Evolutionary conservation across 176 grass and related monocot species (phyloP).

Genomic region (Tillandsia leiboldiana): DNA sequence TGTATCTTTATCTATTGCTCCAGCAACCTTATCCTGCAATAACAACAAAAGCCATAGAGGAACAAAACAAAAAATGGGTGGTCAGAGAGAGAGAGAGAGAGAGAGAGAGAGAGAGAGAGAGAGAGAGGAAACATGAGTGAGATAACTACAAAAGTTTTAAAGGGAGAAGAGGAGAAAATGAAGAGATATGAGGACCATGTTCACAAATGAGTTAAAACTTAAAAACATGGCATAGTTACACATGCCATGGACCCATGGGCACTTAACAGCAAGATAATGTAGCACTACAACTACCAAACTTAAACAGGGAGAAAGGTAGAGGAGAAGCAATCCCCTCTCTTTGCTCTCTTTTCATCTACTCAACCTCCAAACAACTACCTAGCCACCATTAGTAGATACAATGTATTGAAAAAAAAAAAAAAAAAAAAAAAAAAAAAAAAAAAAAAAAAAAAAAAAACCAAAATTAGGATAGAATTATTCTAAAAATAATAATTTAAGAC

Average conservation of each 20-base stretch:
- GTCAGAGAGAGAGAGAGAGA: constrained; percentile 21
- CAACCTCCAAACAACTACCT: constrained; percentile 4
- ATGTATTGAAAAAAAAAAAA: no score
- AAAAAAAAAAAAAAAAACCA: no score
- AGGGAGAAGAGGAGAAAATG: constrained; percentile 16
- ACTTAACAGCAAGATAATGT: constrained; percentile 3
- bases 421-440: no score
- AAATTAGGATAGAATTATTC: not conserved
- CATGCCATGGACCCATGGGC: constrained; percentile 39
- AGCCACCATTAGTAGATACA: no score
- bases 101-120: constrained; percentile 19
- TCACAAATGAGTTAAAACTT: constrained; percentile 38
- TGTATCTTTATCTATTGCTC: constrained; percentile 9
- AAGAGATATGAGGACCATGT: constrained; percentile 21
- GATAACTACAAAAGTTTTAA: not conserved
- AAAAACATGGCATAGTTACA: constrained; percentile 7
- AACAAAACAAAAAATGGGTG: constrained; percentile 20
- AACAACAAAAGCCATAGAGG: constrained; percentile 11
- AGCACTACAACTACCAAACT: constrained; percentile 91
- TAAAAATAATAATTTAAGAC: no score
- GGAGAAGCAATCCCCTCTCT: constrained; percentile 40
- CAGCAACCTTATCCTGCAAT: constrained; percentile 8
- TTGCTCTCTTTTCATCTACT: constrained; percentile 54
- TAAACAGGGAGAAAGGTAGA: constrained; percentile 74
- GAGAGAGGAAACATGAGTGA: constrained; percentile 15